Conservation (phyloP, 495 filamentous ascomycete species). For the Neurospora tetraspora region DNA sequence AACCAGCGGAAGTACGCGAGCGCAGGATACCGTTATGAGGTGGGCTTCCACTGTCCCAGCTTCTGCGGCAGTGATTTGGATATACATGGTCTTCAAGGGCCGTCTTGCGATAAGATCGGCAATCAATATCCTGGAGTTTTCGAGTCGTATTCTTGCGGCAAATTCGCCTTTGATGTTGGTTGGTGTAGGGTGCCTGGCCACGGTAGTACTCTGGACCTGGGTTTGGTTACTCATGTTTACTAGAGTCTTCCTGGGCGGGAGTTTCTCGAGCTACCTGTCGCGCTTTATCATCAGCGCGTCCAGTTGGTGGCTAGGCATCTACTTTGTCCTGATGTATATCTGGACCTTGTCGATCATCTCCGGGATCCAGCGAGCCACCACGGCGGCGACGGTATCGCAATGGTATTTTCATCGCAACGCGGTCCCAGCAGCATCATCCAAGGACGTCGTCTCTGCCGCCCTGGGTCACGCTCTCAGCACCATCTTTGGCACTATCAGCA, state of each 20-base stretch:
- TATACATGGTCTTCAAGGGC: slow-evolving; percentile 66
- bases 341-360: slow-evolving; percentile 84
- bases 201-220: slow-evolving; percentile 85
- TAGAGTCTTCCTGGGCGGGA: slow-evolving; percentile 80
- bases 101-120: slow-evolving; percentile 72
- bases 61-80: slow-evolving; percentile 65
- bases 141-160: slow-evolving; percentile 72
- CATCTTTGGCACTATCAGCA: slow-evolving; percentile 85
- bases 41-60: slow-evolving; percentile 73
- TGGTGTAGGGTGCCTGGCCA: slow-evolving; percentile 65
- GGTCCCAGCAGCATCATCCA: slow-evolving; percentile 62
- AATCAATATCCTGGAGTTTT: slow-evolving; percentile 81
- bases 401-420: slow-evolving; percentile 97
- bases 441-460: slow-evolving; percentile 73
- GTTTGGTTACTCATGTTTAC: slow-evolving; percentile 96
- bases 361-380: slow-evolving; percentile 81
- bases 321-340: slow-evolving; percentile 86
- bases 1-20: slow-evolving; percentile 51
- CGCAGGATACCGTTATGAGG: slow-evolving; percentile 86
- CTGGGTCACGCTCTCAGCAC: slow-evolving; percentile 69
- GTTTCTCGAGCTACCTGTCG: slow-evolving; percentile 48
- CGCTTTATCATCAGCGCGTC: slow-evolving; percentile 70
- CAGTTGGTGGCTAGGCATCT: slow-evolving; percentile 84
- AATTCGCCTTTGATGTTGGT: slow-evolving; percentile 76
- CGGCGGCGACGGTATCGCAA: slow-evolving; percentile 90